Evolutionary conservation across 352 stramenopile genomes (phyloP), one percentile per base, ranked within the genome.

Genomic region (Poterioochromonas sp.): DNA sequence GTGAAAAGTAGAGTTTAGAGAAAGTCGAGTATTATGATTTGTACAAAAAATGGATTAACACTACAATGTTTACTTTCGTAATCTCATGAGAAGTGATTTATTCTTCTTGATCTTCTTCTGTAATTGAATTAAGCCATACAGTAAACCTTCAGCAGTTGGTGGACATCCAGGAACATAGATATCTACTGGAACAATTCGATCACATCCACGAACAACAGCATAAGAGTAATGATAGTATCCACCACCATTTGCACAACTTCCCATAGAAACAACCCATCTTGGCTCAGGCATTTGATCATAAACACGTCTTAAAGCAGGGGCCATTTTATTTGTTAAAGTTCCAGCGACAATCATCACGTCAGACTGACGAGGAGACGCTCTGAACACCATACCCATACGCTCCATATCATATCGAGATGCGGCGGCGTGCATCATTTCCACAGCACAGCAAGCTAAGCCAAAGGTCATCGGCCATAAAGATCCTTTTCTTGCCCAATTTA

Each of bases 251-350:
- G 96, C 95, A 83, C 95, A 99, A 70, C 87, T 96, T 76, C 95
- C 95, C 95, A 99, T 98, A 63, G 91, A 97, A 63, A 99, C 83
- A 20, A 99, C 95, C 87, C 95, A 99, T 68, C 95, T 89, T 12
- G 95, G 95, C 84, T 99, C 95, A 0, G 96, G 94, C 95, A 99
- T 98, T 86, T 99, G 95, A 87, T 99, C 96, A 87, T 85, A 86
- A 11, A 86, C 76, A 83, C 94, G 94, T 60, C 95, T 89, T 11
- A 99, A 87, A 11, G 95, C 96, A 0, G 96, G 96, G 29, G 95
- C 95, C 95, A 99, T 99, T 85, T 99, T 99, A 89, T 99, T 99
- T 78, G 95, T 99, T 34, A 99, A 84, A 32, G 95, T 99, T 2
- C 96, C 95, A 22, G 96, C 94, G 26, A 99, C 95, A 87, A 99